Conservation (phyloP, 1,284 basidiomycete species). For the Baeospora myosura region DNA sequence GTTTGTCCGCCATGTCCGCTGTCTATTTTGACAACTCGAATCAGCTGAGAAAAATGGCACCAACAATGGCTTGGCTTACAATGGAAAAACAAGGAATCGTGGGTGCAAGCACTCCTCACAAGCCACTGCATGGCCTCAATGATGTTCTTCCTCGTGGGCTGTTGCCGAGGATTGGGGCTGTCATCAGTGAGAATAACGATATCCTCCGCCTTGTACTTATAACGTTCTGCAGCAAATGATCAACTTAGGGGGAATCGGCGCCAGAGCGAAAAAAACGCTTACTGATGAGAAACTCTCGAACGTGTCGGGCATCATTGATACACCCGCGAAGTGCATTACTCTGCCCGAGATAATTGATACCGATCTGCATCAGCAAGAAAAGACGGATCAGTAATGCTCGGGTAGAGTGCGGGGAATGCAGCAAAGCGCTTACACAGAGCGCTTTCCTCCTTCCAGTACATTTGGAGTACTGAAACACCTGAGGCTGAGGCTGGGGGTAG, state of each 20-base stretch:
- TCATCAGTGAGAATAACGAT: slow-evolving; percentile 88
- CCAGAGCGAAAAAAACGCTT: slow-evolving; percentile 62
- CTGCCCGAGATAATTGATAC: slow-evolving; percentile 77
- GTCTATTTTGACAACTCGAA: slow-evolving; percentile 31
- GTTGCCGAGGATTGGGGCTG: slow-evolving; percentile 48
- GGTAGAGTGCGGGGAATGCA: slow-evolving; percentile 1
- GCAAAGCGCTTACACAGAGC: slow-evolving; percentile 48
- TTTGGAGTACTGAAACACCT: slow-evolving; percentile 86
- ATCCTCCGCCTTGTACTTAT: slow-evolving; percentile 70
- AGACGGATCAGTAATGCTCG: slow-evolving; percentile 1
- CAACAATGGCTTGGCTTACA: slow-evolving; percentile 41
- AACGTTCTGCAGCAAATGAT: slow-evolving; percentile 39
- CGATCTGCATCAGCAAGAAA: slow-evolving; percentile 44
- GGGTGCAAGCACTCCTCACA: slow-evolving; percentile 68
- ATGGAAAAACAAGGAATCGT: slow-evolving; percentile 90
- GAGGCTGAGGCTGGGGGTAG: no score
- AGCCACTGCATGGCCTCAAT: slow-evolving; percentile 85
- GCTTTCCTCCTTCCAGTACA: slow-evolving; percentile 79
- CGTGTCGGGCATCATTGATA: slow-evolving; percentile 68
- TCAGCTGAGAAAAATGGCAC: slow-evolving; percentile 6
- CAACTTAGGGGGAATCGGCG: slow-evolving; percentile 17
- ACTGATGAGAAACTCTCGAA: background rate
- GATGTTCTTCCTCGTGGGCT: slow-evolving; percentile 80
- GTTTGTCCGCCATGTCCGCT: slow-evolving; percentile 82
- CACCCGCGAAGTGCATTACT: slow-evolving; percentile 66